A percentile compares a stretch with the other conserved stretches of the same genome.
Evolutionary conservation across 169 alveolate species (phyloP).

Genomic region (Haemoproteus tartakovskyi): DNA sequence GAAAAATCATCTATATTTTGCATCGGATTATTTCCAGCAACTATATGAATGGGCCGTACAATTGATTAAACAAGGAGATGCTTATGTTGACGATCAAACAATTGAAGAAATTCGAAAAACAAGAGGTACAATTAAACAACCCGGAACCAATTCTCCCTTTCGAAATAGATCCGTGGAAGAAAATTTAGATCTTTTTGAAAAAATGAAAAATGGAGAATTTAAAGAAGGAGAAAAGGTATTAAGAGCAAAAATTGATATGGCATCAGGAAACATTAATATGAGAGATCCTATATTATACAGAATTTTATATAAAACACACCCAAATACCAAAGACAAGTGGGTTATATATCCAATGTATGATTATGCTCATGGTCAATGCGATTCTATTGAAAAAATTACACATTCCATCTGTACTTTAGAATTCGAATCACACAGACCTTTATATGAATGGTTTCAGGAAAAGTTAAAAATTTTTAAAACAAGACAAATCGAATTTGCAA

Average conservation of each 20-base stretch:
- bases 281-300: constrained; percentile 98
- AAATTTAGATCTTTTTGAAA: constrained; percentile 89
- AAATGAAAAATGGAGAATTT: constrained; percentile 86
- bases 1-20: constrained; percentile 86
- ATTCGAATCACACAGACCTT: constrained; percentile 94
- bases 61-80: constrained; percentile 85
- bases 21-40: constrained; percentile 93
- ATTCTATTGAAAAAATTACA: constrained; percentile 96
- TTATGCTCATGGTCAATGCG: constrained; percentile 98
- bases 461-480: constrained; percentile 86
- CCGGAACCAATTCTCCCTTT: constrained; percentile 89
- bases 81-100: constrained; percentile 96
- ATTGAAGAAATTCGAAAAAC: constrained; percentile 94
- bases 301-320: constrained; percentile 89
- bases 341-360: constrained; percentile 98
- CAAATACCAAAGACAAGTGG: constrained; percentile 90
- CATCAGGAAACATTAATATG: constrained; percentile 91
- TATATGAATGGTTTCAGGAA: constrained; percentile 92
- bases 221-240: constrained; percentile 91
- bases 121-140: constrained; percentile 90
- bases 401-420: constrained; percentile 97
- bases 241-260: constrained; percentile 96
- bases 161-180: constrained; percentile 88
- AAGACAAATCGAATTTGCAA: constrained; percentile 91
- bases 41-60: constrained; percentile 84